Conservation (phyloP, 495 filamentous ascomycete species). For the Diplogelasinospora grovesii region DNA sequence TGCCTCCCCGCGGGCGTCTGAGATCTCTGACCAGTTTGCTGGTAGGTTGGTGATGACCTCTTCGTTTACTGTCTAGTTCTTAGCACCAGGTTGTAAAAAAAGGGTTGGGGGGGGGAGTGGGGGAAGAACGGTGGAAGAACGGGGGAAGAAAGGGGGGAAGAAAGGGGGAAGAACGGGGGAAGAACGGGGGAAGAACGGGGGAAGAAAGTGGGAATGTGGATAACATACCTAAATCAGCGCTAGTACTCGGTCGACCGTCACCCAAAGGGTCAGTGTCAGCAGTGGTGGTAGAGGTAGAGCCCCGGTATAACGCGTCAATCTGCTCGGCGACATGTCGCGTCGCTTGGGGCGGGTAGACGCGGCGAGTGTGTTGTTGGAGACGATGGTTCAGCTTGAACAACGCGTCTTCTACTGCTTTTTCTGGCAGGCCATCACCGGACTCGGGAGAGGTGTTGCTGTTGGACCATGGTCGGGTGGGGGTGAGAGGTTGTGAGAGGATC, state of each 20-base stretch:
- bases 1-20: conserved; percentile 17
- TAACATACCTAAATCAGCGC: conserved; percentile 34
- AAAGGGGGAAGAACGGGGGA: not conserved
- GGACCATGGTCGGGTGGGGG: conserved; percentile 53
- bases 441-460: conserved; percentile 27
- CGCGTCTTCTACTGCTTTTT: conserved; percentile 42
- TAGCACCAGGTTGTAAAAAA: not conserved
- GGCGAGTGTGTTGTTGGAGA: conserved; percentile 62
- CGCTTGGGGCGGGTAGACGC: conserved; percentile 67
- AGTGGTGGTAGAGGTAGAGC: conserved; percentile 35
- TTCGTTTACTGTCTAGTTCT: conserved; percentile 28
- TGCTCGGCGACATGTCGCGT: conserved; percentile 77
- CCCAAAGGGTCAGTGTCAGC: conserved; percentile 29
- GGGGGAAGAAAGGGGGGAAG: not conserved
- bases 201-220: conserved; percentile 18
- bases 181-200: conserved; percentile 11
- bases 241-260: conserved; percentile 29
- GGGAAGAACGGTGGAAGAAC: conserved; percentile 18
- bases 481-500: conserved; percentile 50
- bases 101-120: not conserved
- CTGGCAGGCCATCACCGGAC: conserved; percentile 38
- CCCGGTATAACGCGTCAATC: conserved; percentile 67
- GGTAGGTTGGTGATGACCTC: conserved; percentile 39
- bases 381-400: conserved; percentile 54
- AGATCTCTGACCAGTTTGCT: conserved; percentile 35